Conservation (phyloP, 2,329 filamentous ascomycete species). For the Amylocarpus encephaloides region DNA sequence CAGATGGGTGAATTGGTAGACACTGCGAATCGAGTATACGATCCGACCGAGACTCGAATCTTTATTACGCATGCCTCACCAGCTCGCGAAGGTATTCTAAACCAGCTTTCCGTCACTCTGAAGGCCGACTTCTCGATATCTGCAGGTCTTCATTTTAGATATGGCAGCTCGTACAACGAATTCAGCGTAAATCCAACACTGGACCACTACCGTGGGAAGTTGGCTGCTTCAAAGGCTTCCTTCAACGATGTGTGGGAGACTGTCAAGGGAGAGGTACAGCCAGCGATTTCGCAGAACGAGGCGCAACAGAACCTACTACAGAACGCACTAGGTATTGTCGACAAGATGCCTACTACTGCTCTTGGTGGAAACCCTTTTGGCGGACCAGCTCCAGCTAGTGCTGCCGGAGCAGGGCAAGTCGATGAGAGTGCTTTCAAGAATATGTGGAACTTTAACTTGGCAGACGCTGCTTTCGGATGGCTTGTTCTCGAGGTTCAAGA, state of each 20-base stretch:
- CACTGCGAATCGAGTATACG: constrained; percentile 95
- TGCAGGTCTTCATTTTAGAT: constrained; percentile 94
- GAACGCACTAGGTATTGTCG: constrained; percentile 86
- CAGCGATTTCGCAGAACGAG: constrained; percentile 87
- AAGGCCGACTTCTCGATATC: constrained; percentile 99
- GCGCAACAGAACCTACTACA: constrained; percentile 88
- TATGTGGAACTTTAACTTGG: constrained; percentile 99
- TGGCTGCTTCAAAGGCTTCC: constrained; percentile 94
- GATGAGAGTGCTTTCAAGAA: constrained; percentile 99
- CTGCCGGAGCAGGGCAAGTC: constrained; percentile 72
- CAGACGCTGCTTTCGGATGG: constrained; percentile 95
- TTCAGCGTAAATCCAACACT: constrained; percentile 98
- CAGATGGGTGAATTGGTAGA: constrained; percentile 98
- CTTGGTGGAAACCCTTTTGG: constrained; percentile 97
- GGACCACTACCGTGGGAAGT: constrained; percentile 96
- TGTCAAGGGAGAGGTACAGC: constrained; percentile 91
- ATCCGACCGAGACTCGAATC: constrained; percentile 92
- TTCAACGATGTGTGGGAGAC: constrained; percentile 99
- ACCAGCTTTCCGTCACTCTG: constrained; percentile 93
- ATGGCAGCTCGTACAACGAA: constrained; percentile 98
- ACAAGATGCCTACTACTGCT: constrained; percentile 94
- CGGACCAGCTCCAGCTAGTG: constrained; percentile 63
- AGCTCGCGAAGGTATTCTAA: constrained; percentile 90
- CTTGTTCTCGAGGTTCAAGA: constrained; percentile 92
- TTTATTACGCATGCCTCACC: constrained; percentile 97